A percentile compares a stretch with the other conserved stretches of the same genome.
phyloP scores from a whole-genome alignment of 345 rosid genomes.

The Citropsis articulata region DNA sequence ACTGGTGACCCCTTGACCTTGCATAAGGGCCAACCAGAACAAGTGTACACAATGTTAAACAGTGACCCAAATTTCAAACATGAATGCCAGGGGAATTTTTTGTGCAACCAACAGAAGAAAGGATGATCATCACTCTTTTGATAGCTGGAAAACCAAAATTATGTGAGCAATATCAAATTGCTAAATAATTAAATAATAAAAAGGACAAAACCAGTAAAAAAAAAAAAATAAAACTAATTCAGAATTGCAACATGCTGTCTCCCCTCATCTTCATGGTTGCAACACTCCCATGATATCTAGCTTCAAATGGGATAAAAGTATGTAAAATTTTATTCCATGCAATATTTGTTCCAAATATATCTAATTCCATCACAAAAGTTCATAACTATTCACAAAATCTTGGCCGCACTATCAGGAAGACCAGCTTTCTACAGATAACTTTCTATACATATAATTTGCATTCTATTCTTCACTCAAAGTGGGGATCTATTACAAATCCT shows the following conservation, averaged over 20 bases:
- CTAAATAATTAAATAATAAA: not conserved
- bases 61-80: slow-evolving; percentile 15
- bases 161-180: not conserved
- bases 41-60: slow-evolving; percentile 14
- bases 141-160: slow-evolving; percentile 3
- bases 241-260: slow-evolving; percentile 11
- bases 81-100: not conserved
- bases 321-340: not conserved
- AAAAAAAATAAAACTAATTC: not conserved
- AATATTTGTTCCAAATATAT: not conserved
- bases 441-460: not conserved
- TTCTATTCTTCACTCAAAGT: not conserved
- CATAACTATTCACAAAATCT: not conserved
- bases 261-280: slow-evolving; percentile 24
- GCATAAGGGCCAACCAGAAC: slow-evolving; percentile 50
- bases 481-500: not conserved
- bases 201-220: not conserved
- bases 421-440: not conserved
- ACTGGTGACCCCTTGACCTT: slow-evolving; percentile 46
- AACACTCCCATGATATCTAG: slow-evolving; percentile 12
- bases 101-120: slow-evolving; percentile 22
- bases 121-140: slow-evolving; percentile 14
- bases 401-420: not conserved
- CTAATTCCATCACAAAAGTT: not conserved
- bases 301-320: slow-evolving; percentile 1